Percentiles rank a stretch among this genome's conserved stretches.
Conservation (phyloP, 768 basidiomycete genomes). For the Daedaleopsis sinensis region DNA sequence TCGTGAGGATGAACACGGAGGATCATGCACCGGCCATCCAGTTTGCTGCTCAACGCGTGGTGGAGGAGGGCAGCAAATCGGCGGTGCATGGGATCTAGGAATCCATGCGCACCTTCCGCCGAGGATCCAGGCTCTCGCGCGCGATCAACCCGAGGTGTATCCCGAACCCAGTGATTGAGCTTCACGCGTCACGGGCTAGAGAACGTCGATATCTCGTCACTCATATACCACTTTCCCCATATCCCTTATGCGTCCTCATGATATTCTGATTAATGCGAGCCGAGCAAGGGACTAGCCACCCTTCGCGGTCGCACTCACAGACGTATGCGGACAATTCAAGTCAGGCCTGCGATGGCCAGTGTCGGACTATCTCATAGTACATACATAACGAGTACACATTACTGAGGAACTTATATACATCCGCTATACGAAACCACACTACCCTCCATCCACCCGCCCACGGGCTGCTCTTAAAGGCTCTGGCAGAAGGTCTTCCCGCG, state of each 20-base stretch:
- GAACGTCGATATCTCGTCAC: constrained; percentile 4
- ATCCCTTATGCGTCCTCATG: no score
- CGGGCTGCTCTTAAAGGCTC: constrained; percentile 44
- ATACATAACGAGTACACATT: no score
- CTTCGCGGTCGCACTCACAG: no score
- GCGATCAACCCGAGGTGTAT: neutral
- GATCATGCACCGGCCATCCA: neutral
- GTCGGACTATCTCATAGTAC: no score
- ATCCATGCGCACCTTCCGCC: neutral
- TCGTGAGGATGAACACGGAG: neutral
- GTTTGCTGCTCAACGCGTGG: neutral
- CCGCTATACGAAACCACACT: no score
- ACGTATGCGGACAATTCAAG: no score
- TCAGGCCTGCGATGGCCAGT: no score
- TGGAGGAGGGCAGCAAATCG: neutral
- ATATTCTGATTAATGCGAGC: no score
- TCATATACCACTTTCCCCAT: no score
- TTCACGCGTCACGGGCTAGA: neutral
- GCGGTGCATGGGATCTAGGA: neutral
- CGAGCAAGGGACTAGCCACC: no score
- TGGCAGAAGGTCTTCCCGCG: constrained; percentile 75
- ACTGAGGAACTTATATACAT: no score
- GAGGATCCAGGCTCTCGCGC: neutral
- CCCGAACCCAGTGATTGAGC: neutral
- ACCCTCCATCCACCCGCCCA: no score